Conservation (phyloP, 129 eudicot genomes). For the Sambucus nigra region DNA sequence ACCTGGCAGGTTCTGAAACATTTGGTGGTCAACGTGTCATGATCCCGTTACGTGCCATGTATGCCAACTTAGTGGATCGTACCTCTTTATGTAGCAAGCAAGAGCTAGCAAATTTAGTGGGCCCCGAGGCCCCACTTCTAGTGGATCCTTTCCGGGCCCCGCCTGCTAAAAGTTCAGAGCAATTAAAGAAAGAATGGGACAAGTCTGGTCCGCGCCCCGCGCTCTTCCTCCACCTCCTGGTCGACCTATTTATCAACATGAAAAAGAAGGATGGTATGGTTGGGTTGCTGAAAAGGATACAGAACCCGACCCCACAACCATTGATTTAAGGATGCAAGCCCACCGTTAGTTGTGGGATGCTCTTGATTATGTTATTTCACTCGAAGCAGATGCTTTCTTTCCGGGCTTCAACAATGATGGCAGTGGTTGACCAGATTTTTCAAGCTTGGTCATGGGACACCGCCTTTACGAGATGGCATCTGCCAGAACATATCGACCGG, state of each 20-base stretch:
- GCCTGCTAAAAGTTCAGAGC: slow-evolving; percentile 38
- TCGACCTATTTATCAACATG: slow-evolving; percentile 83
- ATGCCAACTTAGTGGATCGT: slow-evolving; percentile 78
- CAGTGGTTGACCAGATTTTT: slow-evolving; percentile 79
- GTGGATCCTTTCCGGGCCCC: slow-evolving; percentile 21
- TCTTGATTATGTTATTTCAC: slow-evolving; percentile 80
- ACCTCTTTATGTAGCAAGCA: slow-evolving; percentile 71
- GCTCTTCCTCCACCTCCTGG: slow-evolving; percentile 99
- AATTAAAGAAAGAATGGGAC: slow-evolving; percentile 63
- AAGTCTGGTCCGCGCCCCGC: slow-evolving; percentile 96
- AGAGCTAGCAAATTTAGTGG: slow-evolving; percentile 52
- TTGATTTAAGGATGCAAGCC: slow-evolving; percentile 66
- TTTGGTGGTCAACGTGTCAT: slow-evolving; percentile 96
- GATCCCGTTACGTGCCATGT: slow-evolving; percentile 93
- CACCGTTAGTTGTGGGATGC: slow-evolving; percentile 89
- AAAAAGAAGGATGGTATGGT: slow-evolving; percentile 97
- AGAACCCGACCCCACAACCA: slow-evolving; percentile 73
- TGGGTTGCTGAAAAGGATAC: slow-evolving; percentile 72
- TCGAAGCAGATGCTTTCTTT: slow-evolving; percentile 85
- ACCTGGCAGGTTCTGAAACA: slow-evolving; percentile 83
- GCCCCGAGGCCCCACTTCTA: slow-evolving; percentile 55
- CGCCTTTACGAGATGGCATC: slow-evolving; percentile 75
- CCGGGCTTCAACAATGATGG: slow-evolving; percentile 94
- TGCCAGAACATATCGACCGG: slow-evolving; percentile 77
- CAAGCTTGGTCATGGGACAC: slow-evolving; percentile 93